These are phyloP conservation scores for Cladosporium sp. DNA, from an alignment of 2,329 filamentous ascomycete genomes.

Conservation along the genomic window DNA sequence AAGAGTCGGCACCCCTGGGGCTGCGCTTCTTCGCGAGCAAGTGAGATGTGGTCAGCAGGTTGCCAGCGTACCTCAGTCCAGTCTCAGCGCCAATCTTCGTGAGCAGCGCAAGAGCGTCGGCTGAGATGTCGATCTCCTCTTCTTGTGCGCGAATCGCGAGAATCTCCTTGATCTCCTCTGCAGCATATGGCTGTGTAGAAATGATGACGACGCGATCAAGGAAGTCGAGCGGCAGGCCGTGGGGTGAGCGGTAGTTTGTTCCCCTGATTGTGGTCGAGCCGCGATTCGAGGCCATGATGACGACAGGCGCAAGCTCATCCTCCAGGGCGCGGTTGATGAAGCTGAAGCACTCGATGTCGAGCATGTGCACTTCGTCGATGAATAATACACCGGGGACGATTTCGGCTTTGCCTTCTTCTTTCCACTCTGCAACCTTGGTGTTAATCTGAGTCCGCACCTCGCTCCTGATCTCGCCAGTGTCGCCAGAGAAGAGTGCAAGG, in stretches of 20 bases:
- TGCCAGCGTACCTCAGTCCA: slow-evolving; percentile 91
- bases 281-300: slow-evolving; percentile 98
- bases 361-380: slow-evolving; percentile 99
- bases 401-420: slow-evolving; percentile 97
- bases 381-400: slow-evolving; percentile 96
- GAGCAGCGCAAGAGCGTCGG: slow-evolving; percentile 84
- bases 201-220: slow-evolving; percentile 95
- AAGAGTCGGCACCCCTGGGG: slow-evolving; percentile 61
- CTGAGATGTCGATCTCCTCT: slow-evolving; percentile 87
- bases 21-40: slow-evolving; percentile 76
- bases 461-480: slow-evolving; percentile 95
- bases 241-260: slow-evolving; percentile 87
- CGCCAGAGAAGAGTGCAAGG: slow-evolving; percentile 91
- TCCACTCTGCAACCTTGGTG: slow-evolving; percentile 98
- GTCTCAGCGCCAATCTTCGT: slow-evolving; percentile 95
- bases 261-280: slow-evolving; percentile 88
- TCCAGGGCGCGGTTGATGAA: slow-evolving; percentile 97
- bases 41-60: slow-evolving; percentile 92
- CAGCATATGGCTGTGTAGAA: slow-evolving; percentile 78
- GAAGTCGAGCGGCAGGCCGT: slow-evolving; percentile 92
- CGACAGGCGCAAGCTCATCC: slow-evolving; percentile 88
- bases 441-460: slow-evolving; percentile 99
- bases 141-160: slow-evolving; percentile 88
- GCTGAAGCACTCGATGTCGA: slow-evolving; percentile 98
- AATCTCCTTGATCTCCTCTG: slow-evolving; percentile 88